Evolutionary conservation across 1,139 yeast species (phyloP), one percentile per base, ranked within the genome.

Genomic region (Wickerhamiella infanticola): DNA sequence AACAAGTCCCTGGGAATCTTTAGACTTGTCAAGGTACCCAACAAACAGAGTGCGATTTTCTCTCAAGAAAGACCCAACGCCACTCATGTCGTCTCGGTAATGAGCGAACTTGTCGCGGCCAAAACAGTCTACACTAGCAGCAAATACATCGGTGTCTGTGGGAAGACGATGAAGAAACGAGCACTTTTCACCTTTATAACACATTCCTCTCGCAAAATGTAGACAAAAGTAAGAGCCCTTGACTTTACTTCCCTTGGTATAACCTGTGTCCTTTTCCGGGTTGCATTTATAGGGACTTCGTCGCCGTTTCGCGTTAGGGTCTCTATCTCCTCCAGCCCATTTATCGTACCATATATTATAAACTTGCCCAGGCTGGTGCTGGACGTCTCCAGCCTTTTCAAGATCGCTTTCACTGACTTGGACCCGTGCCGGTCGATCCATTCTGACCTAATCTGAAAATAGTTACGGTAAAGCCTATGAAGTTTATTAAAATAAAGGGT

Each of bases 41-140:
- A 90, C 73, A 58, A 81, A 88, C 7, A 90, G 60, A 0, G 96
- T 85, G 47, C 79, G 65, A 59, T 86, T 88, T 26, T 69, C 69
- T 37, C 71, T 66, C 53, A 74, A 70, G 58, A 88, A 79, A n/a
- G 88, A 78, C 0, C 97, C 98, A 2, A 85, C 81, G 24, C 97
- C 98, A 40, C 82, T 79, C 95, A 86, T 85, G 62, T 90, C 98
- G 54, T 88, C 96, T 53, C 86, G 68, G 58, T 84, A 84, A 40
- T 77, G 82, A 0, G 83, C 70, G 51, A 82, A 81, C 60, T 81
- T 84, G 58, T 84, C 95, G 48, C 98, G 67, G 0, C 97, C 97
- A 68, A 90, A 90, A 57, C 97, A 88, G 63, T 90, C 98, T 38
- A 78, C 75, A 1, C 85, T 79, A 9, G 78, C 73, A 1, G 79